Evolutionary conservation across 192 early-diverging fungal species (phyloP).

Genomic region (Backusella macrospora): DNA sequence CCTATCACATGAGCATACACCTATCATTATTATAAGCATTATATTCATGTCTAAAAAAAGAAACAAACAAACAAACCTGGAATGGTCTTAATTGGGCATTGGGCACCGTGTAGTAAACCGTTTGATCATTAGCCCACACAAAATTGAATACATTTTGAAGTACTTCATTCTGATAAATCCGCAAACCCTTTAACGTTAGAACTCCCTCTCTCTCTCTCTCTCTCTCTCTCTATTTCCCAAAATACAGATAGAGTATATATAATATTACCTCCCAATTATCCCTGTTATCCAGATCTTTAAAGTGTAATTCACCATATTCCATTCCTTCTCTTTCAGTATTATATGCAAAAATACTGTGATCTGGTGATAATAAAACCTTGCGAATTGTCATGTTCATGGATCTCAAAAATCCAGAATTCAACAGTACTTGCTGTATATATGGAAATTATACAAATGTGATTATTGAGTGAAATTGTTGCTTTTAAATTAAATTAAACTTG

Average conservation of each 20-base stretch:
- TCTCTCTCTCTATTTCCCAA: neutral
- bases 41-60: slow-evolving; percentile 2
- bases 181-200: no score
- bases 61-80: slow-evolving; percentile 38
- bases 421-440: slow-evolving; percentile 48
- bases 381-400: slow-evolving; percentile 48
- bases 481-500: neutral
- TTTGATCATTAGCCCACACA: slow-evolving; percentile 66
- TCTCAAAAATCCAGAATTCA: slow-evolving; percentile 53
- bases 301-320: slow-evolving; percentile 54
- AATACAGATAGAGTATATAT: neutral
- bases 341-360: slow-evolving; percentile 56
- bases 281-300: slow-evolving; percentile 46
- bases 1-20: slow-evolving; percentile 59
- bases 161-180: slow-evolving; percentile 37
- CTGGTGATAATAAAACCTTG: slow-evolving; percentile 55
- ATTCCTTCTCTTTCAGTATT: slow-evolving; percentile 53
- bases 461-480: neutral
- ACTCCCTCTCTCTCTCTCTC: neutral
- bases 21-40: slow-evolving; percentile 17
- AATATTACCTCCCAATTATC: slow-evolving; percentile 43
- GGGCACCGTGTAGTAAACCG: slow-evolving; percentile 70
- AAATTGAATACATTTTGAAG: slow-evolving; percentile 65
- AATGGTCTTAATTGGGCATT: slow-evolving; percentile 70
- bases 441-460: neutral